Conservation (phyloP, 208 protist species). For the Strigomonas culicis region DNA sequence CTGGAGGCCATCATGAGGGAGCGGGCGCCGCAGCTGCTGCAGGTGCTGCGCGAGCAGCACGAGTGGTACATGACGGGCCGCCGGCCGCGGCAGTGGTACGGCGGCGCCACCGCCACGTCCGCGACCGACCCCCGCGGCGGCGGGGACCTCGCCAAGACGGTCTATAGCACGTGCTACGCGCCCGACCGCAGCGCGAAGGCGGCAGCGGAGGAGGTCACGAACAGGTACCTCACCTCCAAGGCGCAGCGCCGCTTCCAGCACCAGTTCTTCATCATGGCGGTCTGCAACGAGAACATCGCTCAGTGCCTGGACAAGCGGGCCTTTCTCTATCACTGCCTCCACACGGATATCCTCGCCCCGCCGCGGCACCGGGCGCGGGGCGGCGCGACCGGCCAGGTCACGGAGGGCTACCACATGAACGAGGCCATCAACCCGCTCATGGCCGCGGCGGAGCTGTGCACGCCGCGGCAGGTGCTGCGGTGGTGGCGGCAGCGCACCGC, state of each 20-base stretch:
- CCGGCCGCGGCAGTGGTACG: slow-evolving; percentile 5
- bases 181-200: no score
- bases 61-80: slow-evolving; percentile 18
- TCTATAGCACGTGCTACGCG: background rate
- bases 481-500: slow-evolving; percentile 12
- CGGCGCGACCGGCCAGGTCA: background rate
- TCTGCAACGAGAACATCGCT: slow-evolving; percentile 20
- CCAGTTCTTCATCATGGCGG: slow-evolving; percentile 26
- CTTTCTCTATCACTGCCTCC: background rate
- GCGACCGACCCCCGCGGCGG: background rate
- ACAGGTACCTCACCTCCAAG: slow-evolving; percentile 16
- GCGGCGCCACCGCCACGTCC: background rate
- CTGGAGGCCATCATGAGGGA: slow-evolving; percentile 18
- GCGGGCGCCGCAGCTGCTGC: slow-evolving; percentile 16
- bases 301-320: slow-evolving; percentile 12
- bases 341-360: background rate
- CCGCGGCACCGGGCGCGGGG: background rate
- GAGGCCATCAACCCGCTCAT: slow-evolving; percentile 20
- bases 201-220: background rate
- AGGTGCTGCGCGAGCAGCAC: slow-evolving; percentile 16
- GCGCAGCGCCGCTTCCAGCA: slow-evolving; percentile 17
- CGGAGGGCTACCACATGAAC: slow-evolving; percentile 25
- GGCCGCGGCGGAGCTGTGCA: slow-evolving; percentile 6
- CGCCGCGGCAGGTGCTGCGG: slow-evolving; percentile 14
- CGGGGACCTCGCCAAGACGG: background rate